A percentile compares a stretch with the other conserved stretches of the same genome.
Conservation (phyloP, 371 early-diverging fungal genomes). For the Blakeslea trispora region DNA sequence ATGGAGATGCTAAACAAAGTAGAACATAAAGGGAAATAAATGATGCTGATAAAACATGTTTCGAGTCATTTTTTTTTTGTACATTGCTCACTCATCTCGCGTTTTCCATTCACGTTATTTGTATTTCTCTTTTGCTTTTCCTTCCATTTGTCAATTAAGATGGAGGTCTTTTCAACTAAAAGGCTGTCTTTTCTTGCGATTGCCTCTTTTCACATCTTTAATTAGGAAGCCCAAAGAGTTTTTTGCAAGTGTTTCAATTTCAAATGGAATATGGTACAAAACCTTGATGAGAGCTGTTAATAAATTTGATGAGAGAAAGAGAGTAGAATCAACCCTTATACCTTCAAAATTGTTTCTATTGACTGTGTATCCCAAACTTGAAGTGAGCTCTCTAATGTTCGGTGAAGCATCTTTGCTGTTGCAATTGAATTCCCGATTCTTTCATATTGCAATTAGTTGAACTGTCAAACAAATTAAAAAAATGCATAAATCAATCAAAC, state of each 20-base stretch:
- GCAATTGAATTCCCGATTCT: background rate
- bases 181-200: background rate
- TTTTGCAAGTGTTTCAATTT: slow-evolving; percentile 13
- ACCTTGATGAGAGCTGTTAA: no score
- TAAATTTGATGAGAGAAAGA: background rate
- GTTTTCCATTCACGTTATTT: slow-evolving; percentile 7
- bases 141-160: slow-evolving; percentile 11
- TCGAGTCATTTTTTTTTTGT: background rate
- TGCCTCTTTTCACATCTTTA: slow-evolving; percentile 18
- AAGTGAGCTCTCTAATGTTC: background rate
- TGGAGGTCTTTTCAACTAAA: background rate
- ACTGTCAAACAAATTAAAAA: no score
- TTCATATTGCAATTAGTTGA: background rate
- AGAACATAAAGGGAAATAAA: background rate
- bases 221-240: slow-evolving; percentile 16
- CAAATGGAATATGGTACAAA: slow-evolving; percentile 16
- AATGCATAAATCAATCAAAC: background rate
- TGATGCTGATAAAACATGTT: background rate
- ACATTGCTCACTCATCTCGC: slow-evolving; percentile 11
- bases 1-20: background rate
- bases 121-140: slow-evolving; percentile 1
- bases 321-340: no score
- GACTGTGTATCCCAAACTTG: background rate
- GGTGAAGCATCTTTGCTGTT: background rate
- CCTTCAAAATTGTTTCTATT: background rate